Percentiles rank a stretch among this genome's conserved stretches.
phyloP scores from a whole-genome alignment of 495 filamentous ascomycete genomes.

The Neurospora africana region DNA sequence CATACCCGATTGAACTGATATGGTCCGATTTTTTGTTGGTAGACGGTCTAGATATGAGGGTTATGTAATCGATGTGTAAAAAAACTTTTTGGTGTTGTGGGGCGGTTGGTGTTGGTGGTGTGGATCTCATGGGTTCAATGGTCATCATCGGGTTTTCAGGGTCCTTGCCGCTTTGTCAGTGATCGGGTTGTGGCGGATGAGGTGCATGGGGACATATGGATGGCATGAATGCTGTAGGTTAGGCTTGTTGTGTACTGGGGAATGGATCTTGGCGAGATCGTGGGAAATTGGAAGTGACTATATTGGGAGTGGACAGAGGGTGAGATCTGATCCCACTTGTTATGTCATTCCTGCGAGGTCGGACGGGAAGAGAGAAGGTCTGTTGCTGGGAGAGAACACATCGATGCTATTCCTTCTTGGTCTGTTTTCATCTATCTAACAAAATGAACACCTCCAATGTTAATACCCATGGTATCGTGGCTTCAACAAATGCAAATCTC shows the following conservation, averaged over 20 bases:
- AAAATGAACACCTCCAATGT: background rate
- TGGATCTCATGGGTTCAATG: background rate
- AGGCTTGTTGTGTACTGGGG: background rate
- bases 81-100: background rate
- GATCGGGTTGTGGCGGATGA: background rate
- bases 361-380: background rate
- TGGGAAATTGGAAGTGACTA: background rate
- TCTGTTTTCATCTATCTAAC: background rate
- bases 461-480: background rate
- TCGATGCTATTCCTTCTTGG: background rate
- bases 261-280: background rate
- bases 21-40: background rate
- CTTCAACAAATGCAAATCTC: background rate
- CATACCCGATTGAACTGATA: background rate
- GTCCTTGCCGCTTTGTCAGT: background rate
- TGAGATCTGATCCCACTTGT: background rate
- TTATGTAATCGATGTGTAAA: background rate
- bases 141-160: background rate
- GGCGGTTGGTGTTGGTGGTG: background rate
- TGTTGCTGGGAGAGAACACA: background rate
- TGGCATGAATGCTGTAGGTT: background rate
- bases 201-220: background rate
- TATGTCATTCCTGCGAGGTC: background rate
- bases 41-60: fast-evolving
- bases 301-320: background rate